These are phyloP conservation scores for Endogone sp. DNA, from an alignment of 192 early-diverging fungal species.

Conservation along the genomic window DNA sequence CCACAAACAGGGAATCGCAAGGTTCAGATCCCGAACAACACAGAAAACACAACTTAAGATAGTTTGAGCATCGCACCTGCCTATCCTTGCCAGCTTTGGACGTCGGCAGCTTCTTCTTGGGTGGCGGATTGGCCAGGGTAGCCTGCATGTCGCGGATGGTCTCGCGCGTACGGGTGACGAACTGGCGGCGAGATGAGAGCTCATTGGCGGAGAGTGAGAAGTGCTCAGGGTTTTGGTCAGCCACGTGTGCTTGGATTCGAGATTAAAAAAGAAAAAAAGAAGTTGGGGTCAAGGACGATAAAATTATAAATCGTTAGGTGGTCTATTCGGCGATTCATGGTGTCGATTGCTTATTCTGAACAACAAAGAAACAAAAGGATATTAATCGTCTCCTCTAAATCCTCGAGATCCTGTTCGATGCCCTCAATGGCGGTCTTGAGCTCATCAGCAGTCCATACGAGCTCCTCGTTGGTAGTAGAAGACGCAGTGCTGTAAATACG, in stretches of 20 bases:
- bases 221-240: conserved; percentile 30
- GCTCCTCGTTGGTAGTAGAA: conserved; percentile 47
- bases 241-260: background rate
- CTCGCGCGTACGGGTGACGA: conserved; percentile 20
- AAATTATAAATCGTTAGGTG: background rate
- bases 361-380: too few species aligned
- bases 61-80: too few species aligned
- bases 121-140: conserved; percentile 23
- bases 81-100: conserved; percentile 5
- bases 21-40: too few species aligned
- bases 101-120: conserved; percentile 8
- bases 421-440: conserved; percentile 27
- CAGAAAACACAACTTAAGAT: too few species aligned
- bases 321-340: too few species aligned
- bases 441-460: conserved; percentile 52
- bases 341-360: too few species aligned
- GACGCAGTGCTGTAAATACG: conserved; percentile 52
- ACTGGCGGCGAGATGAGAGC: conserved; percentile 25
- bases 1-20: background rate
- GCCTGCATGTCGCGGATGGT: conserved; percentile 18
- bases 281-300: background rate
- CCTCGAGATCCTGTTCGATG: conserved; percentile 48
- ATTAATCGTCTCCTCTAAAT: conserved; percentile 47
- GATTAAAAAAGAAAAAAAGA: background rate
- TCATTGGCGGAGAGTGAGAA: conserved; percentile 36